Base-by-base conservation (phyloP, 2,329 filamentous ascomycete genomes). In the Neocucurbitaria cava region DNA sequence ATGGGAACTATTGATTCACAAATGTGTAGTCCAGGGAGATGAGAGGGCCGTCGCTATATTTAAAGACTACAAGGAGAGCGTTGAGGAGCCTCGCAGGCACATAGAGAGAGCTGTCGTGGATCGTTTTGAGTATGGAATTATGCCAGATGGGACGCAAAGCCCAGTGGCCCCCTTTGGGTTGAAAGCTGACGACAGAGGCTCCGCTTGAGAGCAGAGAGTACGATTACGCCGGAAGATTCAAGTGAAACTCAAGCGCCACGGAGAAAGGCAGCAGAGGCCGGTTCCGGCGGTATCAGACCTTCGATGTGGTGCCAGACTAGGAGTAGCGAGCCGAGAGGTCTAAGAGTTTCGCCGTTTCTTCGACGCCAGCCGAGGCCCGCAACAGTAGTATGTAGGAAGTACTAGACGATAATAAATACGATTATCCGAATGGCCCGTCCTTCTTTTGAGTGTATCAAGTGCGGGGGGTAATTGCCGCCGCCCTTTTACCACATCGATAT, bases 11-110 rank as follows among this genome's bases (percentile, higher is more conserved):
- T 21, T 69, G n/a, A 62, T 69, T 8, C 26, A 51, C 2, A 30
- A 39, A 17, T 56, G 58, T 18, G 56, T 57, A 3, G 36, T 52
- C 3, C 21, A 33, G 36, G 54, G 54, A 4, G 66, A 69, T 20
- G 59, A 62, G 18, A 48, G 63, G 24, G 64, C 62, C 1, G 66
- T 68, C 1, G 52, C 46, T 1, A 33, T 69, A 13, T 26, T 66
- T n/a, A 56, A 50, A 33, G 66, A 64, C 30, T 64, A 64, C 40
- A 61, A 54, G 41, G 42, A 50, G 26, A 39, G 44, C 4, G 56
- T 61, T 3, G 56, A 63, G 18, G 44, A 56, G 31, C 58, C 64
- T 2, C 60, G 56, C 13, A 41, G 20, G 11, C 23, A 17, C 5
- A 53, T 63, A 3, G 64, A 64, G 40, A 51, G 42, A 40, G 46